Conservation (phyloP, 441 rosid species). For the Manihot esculenta region DNA sequence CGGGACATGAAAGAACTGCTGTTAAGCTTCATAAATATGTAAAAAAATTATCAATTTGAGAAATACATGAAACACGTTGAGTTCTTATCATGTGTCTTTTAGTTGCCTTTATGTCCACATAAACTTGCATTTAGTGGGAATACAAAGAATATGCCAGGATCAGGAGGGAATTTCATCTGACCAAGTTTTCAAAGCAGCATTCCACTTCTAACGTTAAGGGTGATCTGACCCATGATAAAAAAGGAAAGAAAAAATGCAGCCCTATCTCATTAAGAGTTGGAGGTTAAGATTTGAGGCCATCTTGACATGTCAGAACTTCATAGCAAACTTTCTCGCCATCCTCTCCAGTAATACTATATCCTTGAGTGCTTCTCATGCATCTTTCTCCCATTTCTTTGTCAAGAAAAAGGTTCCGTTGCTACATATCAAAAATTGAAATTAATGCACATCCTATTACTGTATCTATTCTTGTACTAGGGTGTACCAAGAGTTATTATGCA, state of each 20-base stretch:
- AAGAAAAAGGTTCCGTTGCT: neutral
- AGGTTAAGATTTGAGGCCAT: neutral
- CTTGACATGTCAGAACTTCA: neutral
- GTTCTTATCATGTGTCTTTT: neutral
- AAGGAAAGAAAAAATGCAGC: neutral
- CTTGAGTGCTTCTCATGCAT: neutral
- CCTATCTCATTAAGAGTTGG: neutral
- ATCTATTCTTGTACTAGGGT: neutral
- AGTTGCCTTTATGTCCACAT: conserved; percentile 1
- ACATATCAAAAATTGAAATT: conserved; percentile 1
- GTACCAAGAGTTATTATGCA: neutral
- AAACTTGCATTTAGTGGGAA: neutral
- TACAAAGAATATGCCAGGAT: neutral
- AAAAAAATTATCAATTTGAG: neutral
- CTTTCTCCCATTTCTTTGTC: neutral
- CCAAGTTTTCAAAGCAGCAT: neutral
- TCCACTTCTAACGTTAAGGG: neutral
- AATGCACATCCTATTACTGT: too few relatives aligned
- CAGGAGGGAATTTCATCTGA: neutral
- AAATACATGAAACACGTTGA: neutral
- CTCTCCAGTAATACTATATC: neutral
- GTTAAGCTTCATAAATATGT: neutral
- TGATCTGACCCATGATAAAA: neutral
- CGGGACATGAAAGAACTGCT: neutral
- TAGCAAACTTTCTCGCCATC: neutral